Evolutionary conservation across 768 basidiomycete species (phyloP), one percentile per base, ranked within the genome.

Genomic region (Pisolithus orientalis): DNA sequence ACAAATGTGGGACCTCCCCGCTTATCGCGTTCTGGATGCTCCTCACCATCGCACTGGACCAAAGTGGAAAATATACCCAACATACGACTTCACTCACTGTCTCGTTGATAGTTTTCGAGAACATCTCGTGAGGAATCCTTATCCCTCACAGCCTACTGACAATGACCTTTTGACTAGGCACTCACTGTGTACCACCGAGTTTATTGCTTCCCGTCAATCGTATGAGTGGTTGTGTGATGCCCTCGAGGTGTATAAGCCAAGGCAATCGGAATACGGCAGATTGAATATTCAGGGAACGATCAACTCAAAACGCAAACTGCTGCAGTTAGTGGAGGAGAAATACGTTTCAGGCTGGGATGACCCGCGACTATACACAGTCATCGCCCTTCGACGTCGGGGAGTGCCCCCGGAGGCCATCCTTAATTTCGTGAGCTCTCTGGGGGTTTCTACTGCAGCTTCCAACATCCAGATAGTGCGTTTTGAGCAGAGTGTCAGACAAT

Each of bases 171-270:
- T 5, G 29, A 9, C n/a, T 43, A 98, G 95, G 25, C 96, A 99
- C 74, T 98, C 96, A 0, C 77, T 99, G 6, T 99, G 96, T 63
- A 99, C 96, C 1, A 83, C 82, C 38, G 96, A 99, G 68, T 99
- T 99, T 68, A 85, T 98, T 60, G 83, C 85, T 21, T 94, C 96
- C 2, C 88, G 96, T 50, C 90, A 93, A 64, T 96, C 96, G 0
- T 98, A 99, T 67, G 96, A 99, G 63, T 99, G 96, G 96, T 80
- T 99, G 11, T 99, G 96, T 62, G 95, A 99, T 65, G 92, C 90
- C 3, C 76, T 98, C n/a, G 90, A 90, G 55, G 87, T 98, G 2
- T 99, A 98, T 78, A 96, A 94, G 67, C 94, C 96, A 21, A 85
- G 84, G 52, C 96, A 99, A 71, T 94, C 92, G 44, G 96, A 99